These are phyloP conservation scores for Phragmites australis DNA, from an alignment of 176 grass and related monocot genomes.

Conservation along the genomic window DNA sequence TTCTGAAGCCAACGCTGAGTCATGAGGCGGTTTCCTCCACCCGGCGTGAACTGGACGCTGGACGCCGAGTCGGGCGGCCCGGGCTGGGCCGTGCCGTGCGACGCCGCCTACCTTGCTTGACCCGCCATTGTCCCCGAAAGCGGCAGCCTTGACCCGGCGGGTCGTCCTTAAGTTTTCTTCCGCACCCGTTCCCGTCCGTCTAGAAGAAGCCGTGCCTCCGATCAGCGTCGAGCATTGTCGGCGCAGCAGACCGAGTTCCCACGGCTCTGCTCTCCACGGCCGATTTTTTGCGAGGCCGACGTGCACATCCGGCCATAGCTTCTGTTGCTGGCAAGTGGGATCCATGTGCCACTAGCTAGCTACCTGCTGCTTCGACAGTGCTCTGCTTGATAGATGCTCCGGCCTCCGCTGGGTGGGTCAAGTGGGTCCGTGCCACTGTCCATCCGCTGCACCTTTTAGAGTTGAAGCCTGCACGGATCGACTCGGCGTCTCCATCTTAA, in stretches of 20 bases:
- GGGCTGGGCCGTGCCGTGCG: constrained; percentile 31
- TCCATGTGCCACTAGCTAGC: not conserved
- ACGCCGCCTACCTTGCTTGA: constrained; percentile 44
- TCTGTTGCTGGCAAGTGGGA: not conserved
- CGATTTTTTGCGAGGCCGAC: not conserved
- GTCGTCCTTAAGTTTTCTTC: not conserved
- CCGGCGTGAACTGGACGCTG: constrained; percentile 20
- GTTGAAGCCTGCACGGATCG: not conserved
- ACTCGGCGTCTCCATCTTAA: not conserved
- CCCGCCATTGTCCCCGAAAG: constrained; percentile 53
- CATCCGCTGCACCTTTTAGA: not conserved
- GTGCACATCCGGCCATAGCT: not conserved
- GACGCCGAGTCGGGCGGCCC: not conserved
- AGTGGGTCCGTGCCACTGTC: not conserved
- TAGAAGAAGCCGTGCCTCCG: constrained; percentile 22
- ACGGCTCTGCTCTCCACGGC: not conserved
- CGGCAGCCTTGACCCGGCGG: constrained; percentile 27
- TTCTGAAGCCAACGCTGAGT: constrained; percentile 32
- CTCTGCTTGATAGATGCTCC: not conserved
- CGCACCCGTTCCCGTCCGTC: constrained; percentile 5
- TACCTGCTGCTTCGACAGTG: not conserved
- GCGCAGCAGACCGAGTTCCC: not conserved
- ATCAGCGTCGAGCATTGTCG: constrained; percentile 43
- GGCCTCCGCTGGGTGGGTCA: not conserved
- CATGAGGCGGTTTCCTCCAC: constrained; percentile 22